These are phyloP conservation scores for Panicum miliaceum DNA, from an alignment of 176 grass and related monocot species.

Conservation along the genomic window DNA sequence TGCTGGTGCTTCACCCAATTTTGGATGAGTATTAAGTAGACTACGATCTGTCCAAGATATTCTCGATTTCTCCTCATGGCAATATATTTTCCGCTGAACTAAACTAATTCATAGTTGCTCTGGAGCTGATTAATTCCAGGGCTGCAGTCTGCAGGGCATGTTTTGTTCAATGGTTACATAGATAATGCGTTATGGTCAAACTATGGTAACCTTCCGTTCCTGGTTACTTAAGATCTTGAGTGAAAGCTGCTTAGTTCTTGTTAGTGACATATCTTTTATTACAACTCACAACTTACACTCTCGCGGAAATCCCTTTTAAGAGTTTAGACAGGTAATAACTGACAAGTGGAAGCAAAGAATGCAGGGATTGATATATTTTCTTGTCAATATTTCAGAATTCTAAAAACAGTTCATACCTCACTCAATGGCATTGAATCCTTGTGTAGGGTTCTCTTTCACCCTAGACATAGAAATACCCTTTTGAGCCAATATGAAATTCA, in stretches of 20 bases:
- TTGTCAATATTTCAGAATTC: background rate
- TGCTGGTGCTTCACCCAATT: constrained; percentile 1
- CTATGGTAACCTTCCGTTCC: background rate
- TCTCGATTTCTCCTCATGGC: background rate
- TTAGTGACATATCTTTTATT: background rate
- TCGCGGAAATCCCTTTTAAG: background rate
- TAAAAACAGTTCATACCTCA: background rate
- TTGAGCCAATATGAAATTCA: background rate
- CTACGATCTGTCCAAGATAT: background rate
- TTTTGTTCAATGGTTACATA: constrained; percentile 6
- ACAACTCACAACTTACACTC: background rate
- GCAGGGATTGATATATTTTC: background rate
- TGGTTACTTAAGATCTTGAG: background rate
- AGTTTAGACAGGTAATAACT: background rate
- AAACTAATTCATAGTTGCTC: constrained; percentile 9
- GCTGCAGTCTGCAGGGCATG: background rate
- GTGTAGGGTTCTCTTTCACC: background rate
- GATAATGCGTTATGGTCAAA: background rate
- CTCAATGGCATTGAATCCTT: background rate
- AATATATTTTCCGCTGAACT: constrained; percentile 1
- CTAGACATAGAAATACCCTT: background rate
- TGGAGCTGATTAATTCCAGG: background rate
- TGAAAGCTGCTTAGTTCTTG: background rate
- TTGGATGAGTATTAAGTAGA: background rate
- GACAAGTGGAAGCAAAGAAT: background rate